Evolutionary conservation across 495 filamentous ascomycete genomes (phyloP), one percentile per base, ranked within the genome.

Genomic region (Xanthoparmelia taractica): DNA sequence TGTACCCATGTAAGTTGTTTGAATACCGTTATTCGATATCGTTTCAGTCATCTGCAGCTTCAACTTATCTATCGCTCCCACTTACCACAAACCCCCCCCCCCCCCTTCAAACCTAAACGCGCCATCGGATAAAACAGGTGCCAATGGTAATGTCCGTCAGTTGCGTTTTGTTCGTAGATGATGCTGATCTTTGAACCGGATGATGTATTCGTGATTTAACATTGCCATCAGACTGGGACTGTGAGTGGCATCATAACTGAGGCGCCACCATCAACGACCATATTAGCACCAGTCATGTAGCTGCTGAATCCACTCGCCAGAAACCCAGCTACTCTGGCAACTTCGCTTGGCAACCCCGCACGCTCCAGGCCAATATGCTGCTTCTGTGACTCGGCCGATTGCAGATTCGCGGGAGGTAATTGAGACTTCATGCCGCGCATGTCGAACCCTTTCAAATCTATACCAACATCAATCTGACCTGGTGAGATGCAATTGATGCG

Each of bases 401-500:
- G 82, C 65, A 84, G 60, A 58, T 72, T 79, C 10, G 79, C 72
- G 4, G 83, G 82, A 36, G 82, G 83, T 36, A 85, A 76, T 67
- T 85, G 82, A 4, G 73, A 67, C 33, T 73, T 75, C 79, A 82
- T 78, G 23, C 80, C 79, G n/a, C 74, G 68, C 77, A 79, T 78
- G 62, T 83, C 81, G 60, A 80, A 79, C 68, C 71, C 77, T 56
- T 78, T 73, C 61, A 84, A 70, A 67, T 84, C 80, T 36, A 84
- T 77, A 0, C 83, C 83, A 37, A 80, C 76, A 70, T 85, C 82
- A 59, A 85, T 82, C 69, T 84, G 79, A 11, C 83, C 83, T 7
- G 79, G 76, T 20, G 77, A 79, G 55, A 85, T 82, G 65, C 77
- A 82, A 60, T 85, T 86, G 63, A 85, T 83, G 57, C 84, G 70